Conservation (phyloP, 371 early-diverging fungal genomes). For the Nematocida displodere region DNA sequence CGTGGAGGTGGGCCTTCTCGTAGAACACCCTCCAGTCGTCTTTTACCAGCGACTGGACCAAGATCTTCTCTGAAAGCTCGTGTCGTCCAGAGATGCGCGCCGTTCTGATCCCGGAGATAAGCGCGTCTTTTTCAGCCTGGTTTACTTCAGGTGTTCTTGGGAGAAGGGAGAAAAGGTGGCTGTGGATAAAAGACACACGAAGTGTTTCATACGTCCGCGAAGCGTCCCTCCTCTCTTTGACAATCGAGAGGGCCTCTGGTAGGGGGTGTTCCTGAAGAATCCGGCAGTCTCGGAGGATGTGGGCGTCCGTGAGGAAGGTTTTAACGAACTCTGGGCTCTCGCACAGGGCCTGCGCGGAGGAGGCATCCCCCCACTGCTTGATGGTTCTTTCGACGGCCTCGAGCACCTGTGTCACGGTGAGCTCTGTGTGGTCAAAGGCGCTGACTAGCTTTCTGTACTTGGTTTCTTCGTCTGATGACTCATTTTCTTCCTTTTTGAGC, state of each 20-base stretch:
- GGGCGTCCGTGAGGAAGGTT: constrained; percentile 18
- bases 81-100: constrained; percentile 33
- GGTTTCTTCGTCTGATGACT: not conserved
- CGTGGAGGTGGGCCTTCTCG: constrained; percentile 54
- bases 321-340: not conserved
- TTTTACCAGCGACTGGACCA: constrained; percentile 37
- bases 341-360: constrained; percentile 1
- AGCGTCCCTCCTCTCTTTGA: not conserved
- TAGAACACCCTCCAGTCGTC: constrained; percentile 61
- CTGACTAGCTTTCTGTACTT: constrained; percentile 10
- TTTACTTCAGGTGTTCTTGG: not conserved
- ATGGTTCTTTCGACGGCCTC: constrained; percentile 1
- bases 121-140: constrained; percentile 22
- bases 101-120: constrained; percentile 5
- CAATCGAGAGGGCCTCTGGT: constrained; percentile 14
- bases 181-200: constrained; percentile 6
- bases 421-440: not conserved
- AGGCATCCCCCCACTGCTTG: constrained; percentile 15
- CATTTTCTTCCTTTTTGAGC: not conserved
- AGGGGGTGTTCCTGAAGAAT: constrained; percentile 11
- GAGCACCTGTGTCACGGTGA: not conserved
- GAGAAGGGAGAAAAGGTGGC: constrained; percentile 1
- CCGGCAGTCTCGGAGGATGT: constrained; percentile 21
- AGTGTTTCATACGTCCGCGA: constrained; percentile 7
- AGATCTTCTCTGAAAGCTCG: constrained; percentile 38